These are phyloP conservation scores for Penicillium bovifimosum DNA, from an alignment of 495 filamentous ascomycete species.

Conservation along the genomic window DNA sequence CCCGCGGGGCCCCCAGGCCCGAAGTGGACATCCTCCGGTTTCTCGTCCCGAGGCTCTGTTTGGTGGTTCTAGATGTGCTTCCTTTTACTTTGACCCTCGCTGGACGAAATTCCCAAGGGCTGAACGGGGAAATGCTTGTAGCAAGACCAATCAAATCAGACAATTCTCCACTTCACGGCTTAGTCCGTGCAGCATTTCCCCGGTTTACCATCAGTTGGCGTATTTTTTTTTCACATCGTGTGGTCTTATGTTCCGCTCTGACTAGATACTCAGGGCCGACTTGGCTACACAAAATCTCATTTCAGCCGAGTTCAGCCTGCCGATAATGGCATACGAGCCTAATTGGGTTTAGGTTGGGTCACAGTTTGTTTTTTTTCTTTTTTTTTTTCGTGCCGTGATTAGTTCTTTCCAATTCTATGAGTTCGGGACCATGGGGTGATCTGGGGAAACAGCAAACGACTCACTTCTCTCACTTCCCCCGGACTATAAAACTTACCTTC, in stretches of 20 bases:
- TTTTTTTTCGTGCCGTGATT: background rate
- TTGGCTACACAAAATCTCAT: slow-evolving; percentile 4
- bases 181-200: slow-evolving; percentile 17
- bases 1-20: slow-evolving; percentile 1
- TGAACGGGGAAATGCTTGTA: no score
- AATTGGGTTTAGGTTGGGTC: background rate
- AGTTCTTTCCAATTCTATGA: no score
- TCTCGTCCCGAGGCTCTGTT: slow-evolving; percentile 15
- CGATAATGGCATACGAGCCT: background rate
- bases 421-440: background rate
- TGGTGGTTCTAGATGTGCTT: slow-evolving; percentile 10
- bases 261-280: background rate
- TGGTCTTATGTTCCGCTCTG: background rate
- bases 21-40: slow-evolving; percentile 11
- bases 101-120: no score
- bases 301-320: slow-evolving; percentile 1
- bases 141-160: background rate
- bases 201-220: slow-evolving; percentile 8
- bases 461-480: background rate
- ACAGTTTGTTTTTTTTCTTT: background rate
- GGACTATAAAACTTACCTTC: background rate
- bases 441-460: background rate
- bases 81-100: background rate
- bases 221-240: slow-evolving; percentile 3
- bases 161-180: slow-evolving; percentile 2